phyloP scores from a whole-genome alignment of 2,329 filamentous ascomycete species.

The Monosporascus sp. region DNA sequence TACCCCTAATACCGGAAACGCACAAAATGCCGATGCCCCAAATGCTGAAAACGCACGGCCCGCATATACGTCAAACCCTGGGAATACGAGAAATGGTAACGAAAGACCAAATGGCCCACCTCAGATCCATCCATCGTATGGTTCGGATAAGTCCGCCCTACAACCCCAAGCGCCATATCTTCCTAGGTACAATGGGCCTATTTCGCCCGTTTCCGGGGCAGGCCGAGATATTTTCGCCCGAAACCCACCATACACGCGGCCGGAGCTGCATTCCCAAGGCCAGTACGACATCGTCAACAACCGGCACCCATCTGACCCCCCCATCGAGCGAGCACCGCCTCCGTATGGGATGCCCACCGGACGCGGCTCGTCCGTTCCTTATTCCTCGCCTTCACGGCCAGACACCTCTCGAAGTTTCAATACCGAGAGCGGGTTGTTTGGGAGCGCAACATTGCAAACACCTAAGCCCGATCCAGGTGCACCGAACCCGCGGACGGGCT shows the following conservation, averaged over 20 bases:
- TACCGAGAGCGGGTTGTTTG: constrained; percentile 30
- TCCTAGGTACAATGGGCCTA: constrained; percentile 4
- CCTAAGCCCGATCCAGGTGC: constrained; percentile 1
- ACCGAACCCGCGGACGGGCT: background rate
- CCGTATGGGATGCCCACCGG: constrained; percentile 22
- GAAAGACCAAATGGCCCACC: background rate
- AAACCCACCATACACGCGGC: constrained; percentile 9
- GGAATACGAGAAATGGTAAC: background rate
- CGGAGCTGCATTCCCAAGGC: constrained; percentile 8
- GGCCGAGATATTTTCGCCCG: background rate
- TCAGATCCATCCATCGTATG: background rate
- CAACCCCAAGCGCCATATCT: constrained; percentile 4
- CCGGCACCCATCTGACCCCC: constrained; percentile 12
- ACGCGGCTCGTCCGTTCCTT: constrained; percentile 12
- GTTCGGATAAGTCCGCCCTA: background rate
- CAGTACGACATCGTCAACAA: constrained; percentile 9
- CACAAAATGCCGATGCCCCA: no score
- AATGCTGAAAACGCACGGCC: background rate
- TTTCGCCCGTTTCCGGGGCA: constrained; percentile 2
- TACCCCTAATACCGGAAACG: background rate
- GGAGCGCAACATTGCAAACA: constrained; percentile 25
- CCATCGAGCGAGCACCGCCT: constrained; percentile 7
- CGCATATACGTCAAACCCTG: no score
- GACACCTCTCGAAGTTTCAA: constrained; percentile 26
- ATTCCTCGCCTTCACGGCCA: constrained; percentile 15